Conservation (phyloP, 2,329 filamentous ascomycete species). For the Amesomyces nigricolor region DNA sequence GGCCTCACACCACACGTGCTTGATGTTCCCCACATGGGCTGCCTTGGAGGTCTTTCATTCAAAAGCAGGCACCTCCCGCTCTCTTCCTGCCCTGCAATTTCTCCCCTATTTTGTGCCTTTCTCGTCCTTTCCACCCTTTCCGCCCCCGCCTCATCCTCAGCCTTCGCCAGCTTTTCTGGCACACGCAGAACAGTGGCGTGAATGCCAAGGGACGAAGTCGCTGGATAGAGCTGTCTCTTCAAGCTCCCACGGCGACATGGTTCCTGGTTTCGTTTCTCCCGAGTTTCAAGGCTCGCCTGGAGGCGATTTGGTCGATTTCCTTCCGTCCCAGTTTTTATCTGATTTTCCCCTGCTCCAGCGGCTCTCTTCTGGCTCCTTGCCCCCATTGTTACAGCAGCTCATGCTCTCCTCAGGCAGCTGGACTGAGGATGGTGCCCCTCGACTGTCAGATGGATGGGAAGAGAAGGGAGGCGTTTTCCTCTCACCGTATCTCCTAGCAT, state of each 20-base stretch:
- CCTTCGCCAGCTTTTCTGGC: not conserved
- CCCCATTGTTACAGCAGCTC: no score
- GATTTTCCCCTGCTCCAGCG: no score
- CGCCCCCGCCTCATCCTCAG: not conserved
- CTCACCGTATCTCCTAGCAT: no score
- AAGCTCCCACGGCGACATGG: not conserved
- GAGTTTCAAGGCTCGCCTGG: not conserved
- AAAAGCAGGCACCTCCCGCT: conserved; percentile 25
- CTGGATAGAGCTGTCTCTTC: not conserved
- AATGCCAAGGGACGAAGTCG: not conserved
- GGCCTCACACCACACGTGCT: conserved; percentile 14
- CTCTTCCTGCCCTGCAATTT: conserved; percentile 7
- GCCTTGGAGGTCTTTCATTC: conserved; percentile 16
- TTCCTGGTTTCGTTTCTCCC: not conserved
- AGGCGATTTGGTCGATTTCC: not conserved
- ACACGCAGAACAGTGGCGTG: not conserved
- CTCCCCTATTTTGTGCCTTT: conserved; percentile 15
- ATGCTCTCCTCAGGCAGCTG: no score
- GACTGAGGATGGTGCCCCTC: no score
- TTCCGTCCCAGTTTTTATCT: not conserved
- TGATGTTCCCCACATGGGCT: conserved; percentile 15
- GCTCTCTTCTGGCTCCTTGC: no score
- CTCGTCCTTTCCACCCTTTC: not conserved
- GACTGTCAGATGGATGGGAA: no score
- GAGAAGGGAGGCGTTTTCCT: no score